Percentiles rank a stretch among this genome's conserved stretches.
phyloP scores from a whole-genome alignment of 2,329 filamentous ascomycete genomes.

The Calonectria ilicicola region DNA sequence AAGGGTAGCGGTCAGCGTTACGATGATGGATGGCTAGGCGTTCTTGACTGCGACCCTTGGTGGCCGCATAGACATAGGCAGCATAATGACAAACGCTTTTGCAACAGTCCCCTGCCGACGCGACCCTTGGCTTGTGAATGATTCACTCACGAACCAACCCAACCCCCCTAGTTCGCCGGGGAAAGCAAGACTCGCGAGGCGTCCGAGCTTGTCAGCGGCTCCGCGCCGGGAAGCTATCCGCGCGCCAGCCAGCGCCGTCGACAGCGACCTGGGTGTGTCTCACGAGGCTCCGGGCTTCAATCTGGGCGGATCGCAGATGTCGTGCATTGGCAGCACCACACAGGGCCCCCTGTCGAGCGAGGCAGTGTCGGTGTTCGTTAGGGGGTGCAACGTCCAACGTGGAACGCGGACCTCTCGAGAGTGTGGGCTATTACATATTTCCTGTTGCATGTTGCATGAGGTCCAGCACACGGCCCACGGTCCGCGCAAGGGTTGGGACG shows the following conservation, averaged over 20 bases:
- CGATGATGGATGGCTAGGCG: conserved; percentile 28
- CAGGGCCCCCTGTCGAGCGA: conserved; percentile 23
- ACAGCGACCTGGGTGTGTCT: conserved; percentile 14
- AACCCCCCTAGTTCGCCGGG: conserved; percentile 15
- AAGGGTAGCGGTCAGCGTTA: conserved; percentile 19
- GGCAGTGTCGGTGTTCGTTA: neutral
- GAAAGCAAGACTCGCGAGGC: conserved; percentile 24
- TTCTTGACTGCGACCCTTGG: conserved; percentile 13
- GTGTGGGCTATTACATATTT: neutral
- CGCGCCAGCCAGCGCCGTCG: conserved; percentile 6
- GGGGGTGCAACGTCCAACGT: neutral
- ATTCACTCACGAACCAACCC: conserved; percentile 6
- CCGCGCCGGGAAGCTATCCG: conserved; percentile 12
- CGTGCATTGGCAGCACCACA: conserved; percentile 40
- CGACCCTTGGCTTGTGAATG: neutral
- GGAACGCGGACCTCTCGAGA: neutral
- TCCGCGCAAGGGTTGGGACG: neutral
- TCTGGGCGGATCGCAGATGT: conserved; percentile 38
- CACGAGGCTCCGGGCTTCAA: conserved; percentile 39
- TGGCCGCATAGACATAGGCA: neutral
- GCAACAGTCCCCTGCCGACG: neutral
- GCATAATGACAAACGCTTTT: neutral
- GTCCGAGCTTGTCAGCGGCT: conserved; percentile 21
- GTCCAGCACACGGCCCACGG: neutral
- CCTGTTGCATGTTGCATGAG: neutral